A percentile compares a stretch with the other conserved stretches of the same genome.
These are phyloP conservation scores for Populus alba DNA, from an alignment of 345 rosid species.

Conservation along the genomic window DNA sequence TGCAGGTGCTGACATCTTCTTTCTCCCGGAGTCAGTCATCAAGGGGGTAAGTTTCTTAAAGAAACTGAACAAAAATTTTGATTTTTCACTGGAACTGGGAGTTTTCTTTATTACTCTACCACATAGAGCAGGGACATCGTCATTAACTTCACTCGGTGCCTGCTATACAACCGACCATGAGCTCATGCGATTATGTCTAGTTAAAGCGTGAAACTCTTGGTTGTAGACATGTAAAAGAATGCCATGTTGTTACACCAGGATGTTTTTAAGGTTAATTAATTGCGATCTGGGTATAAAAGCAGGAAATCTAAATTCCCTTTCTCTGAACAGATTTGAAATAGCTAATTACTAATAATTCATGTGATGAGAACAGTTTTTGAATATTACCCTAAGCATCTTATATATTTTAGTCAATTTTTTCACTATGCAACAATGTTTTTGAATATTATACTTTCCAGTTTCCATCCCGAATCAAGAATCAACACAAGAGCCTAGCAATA, in stretches of 20 bases:
- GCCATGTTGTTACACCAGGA: not conserved
- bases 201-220: not conserved
- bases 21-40: conserved; percentile 72
- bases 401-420: too few relatives aligned
- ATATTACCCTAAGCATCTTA: too few relatives aligned
- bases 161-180: not conserved
- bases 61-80: not conserved
- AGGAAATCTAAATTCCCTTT: not conserved
- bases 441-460: too few relatives aligned
- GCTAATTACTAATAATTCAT: too few relatives aligned
- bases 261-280: not conserved
- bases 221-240: not conserved
- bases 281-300: not conserved
- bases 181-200: not conserved
- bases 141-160: not conserved
- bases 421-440: too few relatives aligned
- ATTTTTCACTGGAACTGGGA: not conserved
- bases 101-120: not conserved
- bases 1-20: conserved; percentile 81
- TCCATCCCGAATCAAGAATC: too few relatives aligned
- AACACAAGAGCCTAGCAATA: too few relatives aligned
- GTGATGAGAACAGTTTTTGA: too few relatives aligned
- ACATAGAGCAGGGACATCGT: not conserved
- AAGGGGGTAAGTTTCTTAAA: conserved; percentile 33
- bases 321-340: not conserved